A percentile compares a stretch with the other conserved stretches of the same genome.
Conservation (phyloP, 1,284 basidiomycete species). For the Pulveroboletus ridleyi region DNA sequence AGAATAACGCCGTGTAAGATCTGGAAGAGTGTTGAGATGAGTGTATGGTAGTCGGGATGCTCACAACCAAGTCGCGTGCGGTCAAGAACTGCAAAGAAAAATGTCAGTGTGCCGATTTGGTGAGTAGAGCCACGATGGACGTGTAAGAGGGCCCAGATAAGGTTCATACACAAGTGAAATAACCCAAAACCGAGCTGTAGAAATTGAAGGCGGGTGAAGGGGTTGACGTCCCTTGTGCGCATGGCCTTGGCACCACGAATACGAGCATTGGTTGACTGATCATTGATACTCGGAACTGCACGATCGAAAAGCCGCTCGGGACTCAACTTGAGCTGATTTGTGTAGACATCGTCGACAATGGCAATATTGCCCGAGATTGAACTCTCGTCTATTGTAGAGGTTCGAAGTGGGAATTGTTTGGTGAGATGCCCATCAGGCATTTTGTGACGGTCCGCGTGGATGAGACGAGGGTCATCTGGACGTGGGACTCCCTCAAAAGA, state of each 20-base stretch:
- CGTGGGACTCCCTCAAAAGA: no score
- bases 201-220: not conserved
- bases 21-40: not conserved
- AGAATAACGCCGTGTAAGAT: not conserved
- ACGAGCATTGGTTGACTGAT: conserved; percentile 1
- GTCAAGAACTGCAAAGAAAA: not conserved
- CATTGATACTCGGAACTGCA: not conserved
- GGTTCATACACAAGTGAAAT: not conserved
- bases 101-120: not conserved
- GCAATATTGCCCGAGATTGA: no score
- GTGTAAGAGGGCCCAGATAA: not conserved
- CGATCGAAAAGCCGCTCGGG: not conserved
- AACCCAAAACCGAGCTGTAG: not conserved
- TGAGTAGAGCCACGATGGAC: not conserved
- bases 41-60: not conserved
- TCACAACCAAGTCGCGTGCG: not conserved
- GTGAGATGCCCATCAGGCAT: no score
- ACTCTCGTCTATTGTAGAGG: no score
- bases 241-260: not conserved
- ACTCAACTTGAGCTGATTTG: not conserved
- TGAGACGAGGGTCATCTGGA: no score
- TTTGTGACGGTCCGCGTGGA: no score
- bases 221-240: not conserved
- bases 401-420: no score
- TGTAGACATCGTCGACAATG: no score